Percentiles rank a stretch among this genome's conserved stretches.
Evolutionary conservation across 1,139 yeast species (phyloP).

Genomic region (Saccharomycopsis crataegensis): DNA sequence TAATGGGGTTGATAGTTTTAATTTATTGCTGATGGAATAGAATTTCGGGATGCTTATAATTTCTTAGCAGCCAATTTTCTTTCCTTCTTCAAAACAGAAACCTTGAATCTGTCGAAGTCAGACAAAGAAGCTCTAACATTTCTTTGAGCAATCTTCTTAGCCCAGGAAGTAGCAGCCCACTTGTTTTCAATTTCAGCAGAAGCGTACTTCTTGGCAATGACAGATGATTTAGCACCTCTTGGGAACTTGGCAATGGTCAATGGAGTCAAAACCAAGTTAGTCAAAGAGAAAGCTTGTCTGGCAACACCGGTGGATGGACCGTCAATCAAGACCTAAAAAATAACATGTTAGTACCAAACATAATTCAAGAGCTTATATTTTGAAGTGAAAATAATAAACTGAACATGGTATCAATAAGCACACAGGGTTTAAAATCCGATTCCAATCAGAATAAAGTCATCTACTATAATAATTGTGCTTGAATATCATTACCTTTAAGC

Average conservation of each 20-base stretch:
- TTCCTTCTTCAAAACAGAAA: constrained; percentile 93
- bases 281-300: constrained; percentile 88
- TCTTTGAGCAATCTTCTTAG: constrained; percentile 94
- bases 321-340: constrained; percentile 71
- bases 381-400: neutral
- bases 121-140: constrained; percentile 86
- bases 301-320: constrained; percentile 86
- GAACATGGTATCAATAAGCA: too few relatives aligned
- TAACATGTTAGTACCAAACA: constrained; percentile 9
- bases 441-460: too few relatives aligned
- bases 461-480: too few relatives aligned
- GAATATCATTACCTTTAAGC: too few relatives aligned
- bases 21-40: too few relatives aligned
- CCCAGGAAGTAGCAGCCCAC: constrained; percentile 95
- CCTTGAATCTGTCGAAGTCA: constrained; percentile 99
- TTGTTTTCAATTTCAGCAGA: constrained; percentile 82
- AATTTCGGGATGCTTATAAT: constrained; percentile 21
- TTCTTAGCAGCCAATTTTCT: constrained; percentile 91
- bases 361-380: neutral
- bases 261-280: constrained; percentile 89
- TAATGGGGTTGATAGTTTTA: too few relatives aligned
- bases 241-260: constrained; percentile 77
- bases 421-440: neutral
- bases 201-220: constrained; percentile 89
- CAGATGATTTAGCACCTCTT: constrained; percentile 88